These are phyloP conservation scores for Pulveroboletus frians DNA, from an alignment of 768 basidiomycete species.

Conservation along the genomic window DNA sequence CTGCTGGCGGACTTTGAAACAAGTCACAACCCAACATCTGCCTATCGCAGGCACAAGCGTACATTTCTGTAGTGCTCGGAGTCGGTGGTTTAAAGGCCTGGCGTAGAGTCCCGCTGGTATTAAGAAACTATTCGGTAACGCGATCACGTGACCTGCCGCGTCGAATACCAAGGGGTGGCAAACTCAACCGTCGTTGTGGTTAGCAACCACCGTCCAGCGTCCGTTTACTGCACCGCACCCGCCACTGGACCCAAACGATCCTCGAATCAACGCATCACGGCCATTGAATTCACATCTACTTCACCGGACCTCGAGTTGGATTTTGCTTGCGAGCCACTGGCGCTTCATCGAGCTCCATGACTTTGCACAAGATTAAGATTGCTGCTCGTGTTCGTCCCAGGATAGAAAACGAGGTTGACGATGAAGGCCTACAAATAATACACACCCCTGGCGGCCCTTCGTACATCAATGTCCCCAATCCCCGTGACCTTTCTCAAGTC, in stretches of 20 bases:
- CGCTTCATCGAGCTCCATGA: constrained; percentile 3
- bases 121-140: too few species aligned
- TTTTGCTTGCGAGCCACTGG: not conserved
- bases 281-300: not conserved
- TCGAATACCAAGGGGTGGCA: constrained; percentile 16
- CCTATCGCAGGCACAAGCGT: too few species aligned
- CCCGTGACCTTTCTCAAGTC: constrained; percentile 60
- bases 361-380: constrained; percentile 57
- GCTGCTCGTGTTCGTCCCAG: constrained; percentile 66
- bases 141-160: constrained; percentile 24
- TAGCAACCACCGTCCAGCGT: not conserved
- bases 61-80: too few species aligned
- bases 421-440: constrained; percentile 53
- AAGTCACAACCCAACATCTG: not conserved
- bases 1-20: not conserved
- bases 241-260: not conserved
- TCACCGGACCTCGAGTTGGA: not conserved
- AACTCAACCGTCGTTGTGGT: constrained; percentile 10
- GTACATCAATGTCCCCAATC: constrained; percentile 63
- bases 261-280: not conserved
- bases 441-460: constrained; percentile 40
- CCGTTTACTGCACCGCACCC: not conserved
- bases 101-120: too few species aligned
- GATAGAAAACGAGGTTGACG: constrained; percentile 57
- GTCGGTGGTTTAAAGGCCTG: too few species aligned